Base-by-base conservation (phyloP, 2,329 filamentous ascomycete species). In the Decorospora gaudefroyi region DNA sequence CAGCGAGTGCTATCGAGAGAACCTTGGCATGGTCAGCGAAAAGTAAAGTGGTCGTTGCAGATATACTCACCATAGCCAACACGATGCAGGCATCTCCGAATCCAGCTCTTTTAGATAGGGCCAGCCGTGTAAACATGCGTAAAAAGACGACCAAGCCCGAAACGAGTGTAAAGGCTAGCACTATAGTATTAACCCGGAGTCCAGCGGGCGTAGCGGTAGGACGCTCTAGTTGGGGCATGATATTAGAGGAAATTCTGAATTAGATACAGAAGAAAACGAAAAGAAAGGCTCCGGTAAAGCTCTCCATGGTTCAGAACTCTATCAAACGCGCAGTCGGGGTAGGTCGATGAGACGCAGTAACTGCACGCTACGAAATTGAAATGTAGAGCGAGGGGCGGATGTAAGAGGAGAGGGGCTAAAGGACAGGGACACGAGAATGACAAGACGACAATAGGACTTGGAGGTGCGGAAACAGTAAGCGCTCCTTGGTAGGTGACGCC, bases 101-200 rank as follows among this genome's bases (percentile, higher is more conserved):
- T 2, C 62, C 62, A 35, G 57, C 53, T 33, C 55, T 53, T 23
- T 51, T 57, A 15, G 59, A 48, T 41, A 69, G 32, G 6, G 61
- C 32, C 17, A 64, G 27, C 6, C 63, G 49, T 8, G 64, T 67
- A 33, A 67, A 65, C 8, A 69, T 34, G 17, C 66, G 61, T 6
- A 68, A 37, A 43, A 64, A 64, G 4, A 68, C 62, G 15, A 63
- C 28, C 6, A 57, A 36, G 18, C 60, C 62, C 38, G 65, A 54
- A 53, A 67, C 35, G 19, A 67, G 55, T 5, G 65, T 68, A 29
- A 69, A 67, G 3, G 60, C 51, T 29, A 67, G 51, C 18, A 59
- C 58, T 26, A 67, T 57, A 6, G 57, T 61, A 45, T 62, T 65
- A 38, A 62, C 64, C 55, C 56, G 61, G 28, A 57, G 54, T 15